Base-by-base conservation (phyloP, 2,329 filamentous ascomycete genomes). In the Penicillium sp. region DNA sequence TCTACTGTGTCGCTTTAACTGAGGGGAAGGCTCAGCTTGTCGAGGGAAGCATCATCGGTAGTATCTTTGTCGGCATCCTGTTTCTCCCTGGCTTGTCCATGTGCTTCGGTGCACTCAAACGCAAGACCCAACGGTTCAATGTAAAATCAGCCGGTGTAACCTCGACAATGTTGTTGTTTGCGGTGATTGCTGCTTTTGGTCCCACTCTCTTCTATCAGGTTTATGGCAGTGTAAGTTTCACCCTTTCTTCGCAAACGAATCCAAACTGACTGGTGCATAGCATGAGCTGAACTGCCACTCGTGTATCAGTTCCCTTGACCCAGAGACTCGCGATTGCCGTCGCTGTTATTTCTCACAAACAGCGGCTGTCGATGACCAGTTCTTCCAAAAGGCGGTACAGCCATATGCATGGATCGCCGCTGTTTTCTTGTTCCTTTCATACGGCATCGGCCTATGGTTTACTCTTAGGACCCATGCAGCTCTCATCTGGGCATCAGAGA, bases 191-290 rank as follows among this genome's bases (percentile, higher is more conserved):
- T 61, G 91, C 93, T 9, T 99, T 99, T 75, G 89, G 93, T 0
- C 94, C 94, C 3, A 99, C 94, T 0, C 79, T 99, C 15, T 99
- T 99, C 78, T 99, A 97, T 77, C 93, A 99, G 71, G 96, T 99
- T 62, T 97, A 97, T 74, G 95, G 94, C 66, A 96, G 92, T 49
- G 85, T 87, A 79, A 78, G 83, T 80, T 23, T 33, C 3, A 17
- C 29, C 7, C 12, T 35, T 37, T 54, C 19, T 38, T 42, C n/a
- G 23, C 17, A 40, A 23, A 55, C 33, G 59, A 38, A 49, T 27
- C 29, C 42, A 53, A 64, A 62, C 79, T 82, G 66, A 81, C 61
- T 38, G 35, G 49, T n/a, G 21, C 23, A 15, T 71, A 87, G 85
- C 94, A 99, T 71, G 92, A 99, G 77, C 84, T 99, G 52, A 94